A percentile compares a stretch with the other conserved stretches of the same genome.
These are phyloP conservation scores for Suillus fuscotomentosus DNA, from an alignment of 768 basidiomycete species.

Conservation along the genomic window DNA sequence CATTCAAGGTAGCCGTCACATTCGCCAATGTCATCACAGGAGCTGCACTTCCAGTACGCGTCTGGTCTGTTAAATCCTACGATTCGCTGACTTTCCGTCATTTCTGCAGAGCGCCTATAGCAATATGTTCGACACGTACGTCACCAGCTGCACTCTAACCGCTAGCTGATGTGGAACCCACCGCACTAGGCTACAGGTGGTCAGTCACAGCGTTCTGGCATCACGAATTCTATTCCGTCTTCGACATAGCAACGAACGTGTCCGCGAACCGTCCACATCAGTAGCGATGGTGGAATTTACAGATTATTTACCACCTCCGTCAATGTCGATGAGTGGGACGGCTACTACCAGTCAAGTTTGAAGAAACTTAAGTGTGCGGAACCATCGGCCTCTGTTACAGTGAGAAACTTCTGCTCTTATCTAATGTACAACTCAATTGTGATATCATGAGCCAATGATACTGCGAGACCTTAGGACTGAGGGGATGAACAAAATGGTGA, in stretches of 20 bases:
- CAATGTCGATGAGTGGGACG: neutral
- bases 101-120: neutral
- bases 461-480: neutral
- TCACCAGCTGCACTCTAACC: neutral
- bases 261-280: neutral
- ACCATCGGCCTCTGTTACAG: neutral
- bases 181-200: constrained; percentile 17
- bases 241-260: constrained; percentile 12
- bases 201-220: constrained; percentile 23
- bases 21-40: constrained; percentile 12
- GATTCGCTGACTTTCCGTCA: neutral
- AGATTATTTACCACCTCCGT: neutral
- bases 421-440: neutral
- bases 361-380: neutral
- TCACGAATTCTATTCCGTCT: constrained; percentile 30
- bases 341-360: neutral
- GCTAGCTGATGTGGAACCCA: neutral
- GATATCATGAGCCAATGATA: too few species aligned
- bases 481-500: neutral
- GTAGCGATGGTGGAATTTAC: neutral
- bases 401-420: neutral
- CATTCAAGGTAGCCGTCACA: constrained; percentile 10
- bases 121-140: neutral
- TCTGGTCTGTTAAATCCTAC: neutral
- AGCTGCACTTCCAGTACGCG: constrained; percentile 10